Conservation (phyloP, 345 rosid genomes). For the Geranium rotundifolium region DNA sequence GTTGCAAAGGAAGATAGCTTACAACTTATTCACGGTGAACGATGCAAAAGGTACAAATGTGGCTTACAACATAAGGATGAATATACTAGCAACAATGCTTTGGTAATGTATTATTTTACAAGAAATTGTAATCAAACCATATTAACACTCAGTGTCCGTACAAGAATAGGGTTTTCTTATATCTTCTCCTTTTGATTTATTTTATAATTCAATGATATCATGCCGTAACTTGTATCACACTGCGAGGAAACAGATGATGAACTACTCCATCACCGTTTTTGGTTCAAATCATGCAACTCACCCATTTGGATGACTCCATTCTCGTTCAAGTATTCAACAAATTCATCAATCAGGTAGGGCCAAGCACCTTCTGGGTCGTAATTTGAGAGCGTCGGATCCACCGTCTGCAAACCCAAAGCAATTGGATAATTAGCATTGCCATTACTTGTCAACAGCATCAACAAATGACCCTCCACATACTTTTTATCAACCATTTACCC, state of each 20-base stretch:
- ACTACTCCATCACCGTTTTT: slow-evolving; percentile 8
- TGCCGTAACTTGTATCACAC: background rate
- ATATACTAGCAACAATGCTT: too few relatives aligned
- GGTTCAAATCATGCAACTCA: slow-evolving; percentile 15
- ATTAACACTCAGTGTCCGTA: too few relatives aligned
- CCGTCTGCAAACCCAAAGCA: slow-evolving; percentile 31
- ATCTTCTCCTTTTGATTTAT: too few relatives aligned
- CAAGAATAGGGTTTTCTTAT: too few relatives aligned
- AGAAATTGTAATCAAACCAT: too few relatives aligned
- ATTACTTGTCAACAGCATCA: background rate
- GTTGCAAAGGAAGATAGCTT: too few relatives aligned
- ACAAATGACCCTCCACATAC: background rate
- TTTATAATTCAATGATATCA: background rate
- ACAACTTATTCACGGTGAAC: too few relatives aligned
- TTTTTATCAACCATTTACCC: background rate
- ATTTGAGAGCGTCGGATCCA: slow-evolving; percentile 52
- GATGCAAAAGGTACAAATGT: too few relatives aligned
- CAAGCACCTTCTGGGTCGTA: slow-evolving; percentile 95
- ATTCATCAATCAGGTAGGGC: slow-evolving; percentile 96
- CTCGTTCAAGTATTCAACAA: slow-evolving; percentile 82
- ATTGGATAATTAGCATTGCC: background rate
- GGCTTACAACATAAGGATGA: too few relatives aligned
- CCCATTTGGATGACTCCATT: slow-evolving; percentile 34
- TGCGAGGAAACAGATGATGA: background rate
- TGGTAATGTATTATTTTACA: too few relatives aligned